Base-by-base conservation (phyloP, 2,329 filamentous ascomycete species). In the Tympanopsis confertula region DNA sequence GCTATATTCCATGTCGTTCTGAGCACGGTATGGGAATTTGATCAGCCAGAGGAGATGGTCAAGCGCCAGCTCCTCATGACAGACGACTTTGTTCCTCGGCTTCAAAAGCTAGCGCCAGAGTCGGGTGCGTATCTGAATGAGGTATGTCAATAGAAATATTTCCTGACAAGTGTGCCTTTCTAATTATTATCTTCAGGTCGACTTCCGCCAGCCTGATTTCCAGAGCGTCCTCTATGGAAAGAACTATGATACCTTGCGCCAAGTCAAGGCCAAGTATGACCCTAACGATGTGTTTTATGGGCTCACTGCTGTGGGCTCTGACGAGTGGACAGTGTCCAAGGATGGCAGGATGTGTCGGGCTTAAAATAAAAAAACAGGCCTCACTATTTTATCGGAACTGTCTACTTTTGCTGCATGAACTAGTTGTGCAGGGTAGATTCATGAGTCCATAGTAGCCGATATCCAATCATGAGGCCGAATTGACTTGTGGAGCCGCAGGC, bases 191-290 rank as follows among this genome's bases (percentile, higher is more conserved):
- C n/a, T n/a, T n/a, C n/a, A n/a, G n/a, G n/a, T n/a, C n/a, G 53
- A 61, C 44, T 56, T 55, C 13, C 44, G 41, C 14, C 44, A 55
- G 28, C 45, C 45, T 2, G 36, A 50, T 17, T 56, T 41, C 22
- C 39, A 53, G 36, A 35, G 47, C 12, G 39, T 22, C 2, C 55
- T 55, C 41, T 56, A 48, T 40, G 54, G 54, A 5, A 39, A 17
- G 2, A 55, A 54, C 32, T 56, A 56, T 36, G 36, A 38, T 1
- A 41, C 22, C 5, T 33, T 56, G 39, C 17, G 47, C 14, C 20
- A 7, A 1, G 46, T 65, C 13, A 65, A 65, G 50, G 44, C 53
- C 20, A 51, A 46, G 29, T 62, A 55, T 45, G 62, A 59, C 48
- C 39, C 52, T 20, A 19, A 47, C 12, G 44, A 45, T 4, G 35